These are phyloP conservation scores for Hemileccinum impolitum DNA, from an alignment of 768 basidiomycete genomes.

Conservation along the genomic window DNA sequence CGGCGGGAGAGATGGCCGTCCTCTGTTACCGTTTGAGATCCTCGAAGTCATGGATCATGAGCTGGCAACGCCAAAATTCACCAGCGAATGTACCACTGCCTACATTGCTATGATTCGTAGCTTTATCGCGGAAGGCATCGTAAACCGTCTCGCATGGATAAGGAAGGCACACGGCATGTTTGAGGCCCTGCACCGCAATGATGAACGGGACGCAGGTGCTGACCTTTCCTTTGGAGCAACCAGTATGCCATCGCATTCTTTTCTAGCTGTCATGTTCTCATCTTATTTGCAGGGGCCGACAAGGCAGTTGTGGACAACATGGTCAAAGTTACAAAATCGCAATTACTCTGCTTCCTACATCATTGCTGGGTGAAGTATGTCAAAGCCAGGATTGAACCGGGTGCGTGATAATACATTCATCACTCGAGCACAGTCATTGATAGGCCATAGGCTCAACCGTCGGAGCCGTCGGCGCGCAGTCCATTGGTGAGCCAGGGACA, in stretches of 20 bases:
- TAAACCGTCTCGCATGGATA: constrained; percentile 58
- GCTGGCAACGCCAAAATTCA: constrained; percentile 55
- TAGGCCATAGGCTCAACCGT: constrained; percentile 79
- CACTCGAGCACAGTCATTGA: not conserved
- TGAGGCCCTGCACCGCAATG: constrained; percentile 68
- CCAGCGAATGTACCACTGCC: constrained; percentile 64
- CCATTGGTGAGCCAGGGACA: constrained; percentile 98
- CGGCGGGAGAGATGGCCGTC: constrained; percentile 52
- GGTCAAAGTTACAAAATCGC: constrained; percentile 81
- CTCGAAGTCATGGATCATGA: constrained; percentile 65
- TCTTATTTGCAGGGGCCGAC: constrained; percentile 48
- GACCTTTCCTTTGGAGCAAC: constrained; percentile 75
- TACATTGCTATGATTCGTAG: constrained; percentile 66
- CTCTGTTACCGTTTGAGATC: constrained; percentile 86
- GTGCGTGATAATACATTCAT: constrained; percentile 33
- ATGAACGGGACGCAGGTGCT: constrained; percentile 75
- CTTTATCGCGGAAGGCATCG: constrained; percentile 70
- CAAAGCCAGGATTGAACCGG: constrained; percentile 95
- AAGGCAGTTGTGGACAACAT: constrained; percentile 83
- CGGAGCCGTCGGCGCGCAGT: constrained; percentile 97
- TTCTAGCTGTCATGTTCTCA: not conserved
- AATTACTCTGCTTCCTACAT: constrained; percentile 77
- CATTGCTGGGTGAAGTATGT: constrained; percentile 90
- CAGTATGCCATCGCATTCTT: constrained; percentile 40
- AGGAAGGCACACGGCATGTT: constrained; percentile 79